Conservation (phyloP, 257 asterid genomes). For the Forsythia suspensa region DNA sequence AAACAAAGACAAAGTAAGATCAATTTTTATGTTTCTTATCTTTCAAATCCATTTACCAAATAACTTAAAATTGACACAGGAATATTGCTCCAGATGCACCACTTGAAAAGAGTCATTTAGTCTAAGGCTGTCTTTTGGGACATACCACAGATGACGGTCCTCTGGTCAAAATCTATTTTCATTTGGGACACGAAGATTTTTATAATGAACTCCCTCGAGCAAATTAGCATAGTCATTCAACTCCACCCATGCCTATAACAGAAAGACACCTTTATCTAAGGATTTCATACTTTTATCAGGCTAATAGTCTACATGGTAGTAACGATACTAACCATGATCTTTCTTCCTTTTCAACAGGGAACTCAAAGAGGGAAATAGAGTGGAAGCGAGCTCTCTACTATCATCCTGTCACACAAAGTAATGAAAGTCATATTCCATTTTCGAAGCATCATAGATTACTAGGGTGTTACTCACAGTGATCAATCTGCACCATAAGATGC, state of each 20-base stretch:
- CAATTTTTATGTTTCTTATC: background rate
- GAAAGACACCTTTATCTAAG: background rate
- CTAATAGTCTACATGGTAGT: background rate
- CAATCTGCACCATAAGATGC: slow-evolving; percentile 3
- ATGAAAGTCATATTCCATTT: background rate
- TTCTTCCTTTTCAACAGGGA: slow-evolving; percentile 68
- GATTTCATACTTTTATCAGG: background rate
- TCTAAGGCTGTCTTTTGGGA: background rate
- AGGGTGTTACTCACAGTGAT: background rate
- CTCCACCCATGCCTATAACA: background rate
- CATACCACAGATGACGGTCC: background rate
- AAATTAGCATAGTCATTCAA: background rate
- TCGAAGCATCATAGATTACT: background rate
- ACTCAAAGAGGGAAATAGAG: slow-evolving; percentile 60
- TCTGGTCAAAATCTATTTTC: background rate
- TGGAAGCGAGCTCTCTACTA: slow-evolving; percentile 71
- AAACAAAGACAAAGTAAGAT: background rate
- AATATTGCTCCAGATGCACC: background rate
- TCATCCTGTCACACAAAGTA: slow-evolving; percentile 53
- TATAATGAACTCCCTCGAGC: background rate
- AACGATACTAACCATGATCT: slow-evolving; percentile 62
- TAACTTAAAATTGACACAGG: background rate
- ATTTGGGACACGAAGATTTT: background rate
- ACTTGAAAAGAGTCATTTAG: background rate
- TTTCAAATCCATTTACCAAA: background rate